Evolutionary conservation across 2,329 filamentous ascomycete genomes (phyloP).

Genomic region (Epichloe brachyelytri): DNA sequence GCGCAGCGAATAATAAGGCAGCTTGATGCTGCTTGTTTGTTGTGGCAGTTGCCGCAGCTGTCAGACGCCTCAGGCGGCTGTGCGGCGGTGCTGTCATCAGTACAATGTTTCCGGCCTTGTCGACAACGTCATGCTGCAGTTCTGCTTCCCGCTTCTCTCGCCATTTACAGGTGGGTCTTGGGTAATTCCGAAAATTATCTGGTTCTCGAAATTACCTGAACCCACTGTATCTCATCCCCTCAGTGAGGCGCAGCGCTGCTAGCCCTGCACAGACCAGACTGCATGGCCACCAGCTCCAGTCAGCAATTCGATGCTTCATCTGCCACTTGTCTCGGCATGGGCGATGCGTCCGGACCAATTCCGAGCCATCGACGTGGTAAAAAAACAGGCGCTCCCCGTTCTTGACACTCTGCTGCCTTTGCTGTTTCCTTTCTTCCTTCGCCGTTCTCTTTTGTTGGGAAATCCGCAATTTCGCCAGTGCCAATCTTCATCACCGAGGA

Average conservation of each 20-base stretch:
- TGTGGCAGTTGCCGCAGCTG: too few species aligned
- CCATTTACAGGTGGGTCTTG: too few species aligned
- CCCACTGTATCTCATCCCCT: neutral
- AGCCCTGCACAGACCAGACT: neutral
- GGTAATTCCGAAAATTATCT: too few species aligned
- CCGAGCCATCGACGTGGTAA: neutral
- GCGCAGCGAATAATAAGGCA: neutral
- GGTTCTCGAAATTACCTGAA: too few species aligned
- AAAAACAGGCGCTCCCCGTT: too few species aligned
- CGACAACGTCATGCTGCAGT: too few species aligned
- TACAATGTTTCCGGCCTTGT: too few species aligned
- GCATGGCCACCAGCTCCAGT: neutral
- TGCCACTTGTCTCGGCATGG: neutral
- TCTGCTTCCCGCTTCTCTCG: too few species aligned
- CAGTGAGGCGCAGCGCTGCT: neutral
- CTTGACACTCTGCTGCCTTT: too few species aligned
- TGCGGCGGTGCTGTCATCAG: too few species aligned
- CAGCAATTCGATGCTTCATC: neutral
- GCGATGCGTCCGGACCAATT: conserved; percentile 1
- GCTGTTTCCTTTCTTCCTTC: neutral
- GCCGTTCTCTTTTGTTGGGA: neutral
- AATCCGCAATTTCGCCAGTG: neutral
- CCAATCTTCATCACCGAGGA: neutral
- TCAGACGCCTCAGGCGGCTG: too few species aligned
- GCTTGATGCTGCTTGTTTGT: too few species aligned